Base-by-base conservation (phyloP, 768 basidiomycete species). In the Chlorophyllum brunneum region DNA sequence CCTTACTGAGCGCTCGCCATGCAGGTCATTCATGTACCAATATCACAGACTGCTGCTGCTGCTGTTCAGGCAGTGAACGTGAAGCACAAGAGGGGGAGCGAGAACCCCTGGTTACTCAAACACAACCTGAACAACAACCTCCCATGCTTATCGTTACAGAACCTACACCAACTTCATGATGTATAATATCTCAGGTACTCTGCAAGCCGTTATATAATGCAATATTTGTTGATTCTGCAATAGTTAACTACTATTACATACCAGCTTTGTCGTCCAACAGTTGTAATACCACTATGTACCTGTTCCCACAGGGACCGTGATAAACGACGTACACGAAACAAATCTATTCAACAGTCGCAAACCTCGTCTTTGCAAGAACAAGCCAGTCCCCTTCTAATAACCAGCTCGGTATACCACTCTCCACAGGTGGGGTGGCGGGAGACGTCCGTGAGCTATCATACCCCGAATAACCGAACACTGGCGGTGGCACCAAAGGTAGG, bases 21-120 rank as follows among this genome's bases (percentile, higher is more conserved):
- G 6, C 44, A 74, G 73, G 71, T 8, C 72, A 74, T 58, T 39
- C 49, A 31, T 74, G 65, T 51, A 73, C 70, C 4, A 65, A 71
- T 43, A 38, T 59, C 54, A 38, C 67, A 18, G 70, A 67, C 51
- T 48, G 48, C 13, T 67, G 63, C 34, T 55, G 43, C n/a, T 56
- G 64, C 43, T 56, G 15, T 5, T 15, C 29, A 20, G 38, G 41
- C 40, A 40, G 42, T 38, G 20, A 26, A 37, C 15, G 26, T 27
- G 26, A n/a, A 8, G 5, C 37, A 20, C 37, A 26, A 47, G 58
- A 64, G 31, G 40, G 23, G 3, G 68, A 70, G 49, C 61, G 63
- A 42, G 58, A 67, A 26, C 64, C 66, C n/a, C 55, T 70, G 34
- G 56, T 70, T 8, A 24, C 61, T 15, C 60, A 61, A 11, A 53